A percentile compares a stretch with the other conserved stretches of the same genome.
Conservation (phyloP, 148 eudicot genomes). For the Beta vulgaris region DNA sequence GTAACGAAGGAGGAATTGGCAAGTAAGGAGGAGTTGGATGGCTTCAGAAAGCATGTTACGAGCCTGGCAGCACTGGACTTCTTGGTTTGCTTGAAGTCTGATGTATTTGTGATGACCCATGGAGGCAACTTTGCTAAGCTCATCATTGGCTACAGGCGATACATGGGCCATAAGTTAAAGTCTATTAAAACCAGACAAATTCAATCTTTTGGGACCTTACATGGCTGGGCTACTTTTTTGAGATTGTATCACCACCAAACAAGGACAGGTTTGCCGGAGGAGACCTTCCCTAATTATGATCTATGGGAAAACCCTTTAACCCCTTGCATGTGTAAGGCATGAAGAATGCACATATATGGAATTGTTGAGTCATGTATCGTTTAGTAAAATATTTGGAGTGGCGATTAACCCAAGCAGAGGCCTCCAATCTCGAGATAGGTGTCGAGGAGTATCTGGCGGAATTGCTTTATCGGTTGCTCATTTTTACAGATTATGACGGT, state of each 20-base stretch:
- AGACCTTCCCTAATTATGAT: constrained; percentile 93
- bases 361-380: neutral
- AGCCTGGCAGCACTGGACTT: constrained; percentile 96
- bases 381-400: neutral
- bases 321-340: constrained; percentile 94
- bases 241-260: constrained; percentile 94
- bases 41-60: constrained; percentile 90
- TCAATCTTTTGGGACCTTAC: constrained; percentile 95
- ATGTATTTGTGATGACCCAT: constrained; percentile 97
- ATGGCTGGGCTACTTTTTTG: constrained; percentile 96
- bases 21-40: constrained; percentile 74
- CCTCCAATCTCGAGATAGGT: neutral
- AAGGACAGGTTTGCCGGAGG: constrained; percentile 89
- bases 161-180: constrained; percentile 83
- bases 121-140: constrained; percentile 98
- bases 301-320: constrained; percentile 97
- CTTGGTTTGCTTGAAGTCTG: constrained; percentile 91
- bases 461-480: constrained; percentile 9
- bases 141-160: constrained; percentile 79
- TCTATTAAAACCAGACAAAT: constrained; percentile 97
- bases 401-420: neutral
- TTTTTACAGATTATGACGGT: neutral
- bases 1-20: constrained; percentile 95
- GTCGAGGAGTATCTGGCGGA: neutral
- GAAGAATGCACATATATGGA: constrained; percentile 26